A percentile compares a stretch with the other conserved stretches of the same genome.
These are phyloP conservation scores for Claviceps arundinis DNA, from an alignment of 2,329 filamentous ascomycete genomes.

Conservation along the genomic window DNA sequence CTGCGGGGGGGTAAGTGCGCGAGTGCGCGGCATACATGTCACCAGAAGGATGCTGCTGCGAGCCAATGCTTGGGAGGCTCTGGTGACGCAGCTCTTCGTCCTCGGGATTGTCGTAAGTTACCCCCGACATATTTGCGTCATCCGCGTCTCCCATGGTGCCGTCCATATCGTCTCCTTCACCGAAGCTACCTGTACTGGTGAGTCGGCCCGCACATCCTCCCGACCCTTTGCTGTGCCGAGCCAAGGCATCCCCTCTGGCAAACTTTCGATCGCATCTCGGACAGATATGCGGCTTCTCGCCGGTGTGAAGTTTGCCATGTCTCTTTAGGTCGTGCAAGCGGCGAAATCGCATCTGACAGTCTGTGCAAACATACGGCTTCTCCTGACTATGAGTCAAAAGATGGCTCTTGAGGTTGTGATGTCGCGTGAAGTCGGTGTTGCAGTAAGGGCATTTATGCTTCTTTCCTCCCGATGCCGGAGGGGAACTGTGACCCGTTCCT, in stretches of 20 bases:
- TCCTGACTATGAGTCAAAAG: conserved; percentile 95
- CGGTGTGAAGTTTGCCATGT: conserved; percentile 91
- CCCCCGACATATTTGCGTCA: conserved; percentile 42
- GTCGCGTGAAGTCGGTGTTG: conserved; percentile 88
- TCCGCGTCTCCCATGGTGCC: conserved; percentile 36
- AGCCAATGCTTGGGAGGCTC: conserved; percentile 64
- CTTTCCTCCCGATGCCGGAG: conserved; percentile 55
- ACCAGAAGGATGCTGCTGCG: conserved; percentile 47
- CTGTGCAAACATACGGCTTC: conserved; percentile 88
- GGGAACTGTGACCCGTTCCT: conserved; percentile 27
- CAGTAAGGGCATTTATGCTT: conserved; percentile 97
- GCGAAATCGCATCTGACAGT: conserved; percentile 86
- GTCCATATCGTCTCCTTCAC: conserved; percentile 60
- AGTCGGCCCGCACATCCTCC: conserved; percentile 88
- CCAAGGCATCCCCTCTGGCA: conserved; percentile 85
- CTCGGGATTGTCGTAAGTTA: conserved; percentile 43
- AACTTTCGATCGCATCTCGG: conserved; percentile 91
- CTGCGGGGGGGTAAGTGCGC: conserved; percentile 68
- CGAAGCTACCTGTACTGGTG: conserved; percentile 73
- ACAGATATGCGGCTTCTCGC: conserved; percentile 89
- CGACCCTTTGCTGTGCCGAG: conserved; percentile 87
- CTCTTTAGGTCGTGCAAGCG: conserved; percentile 90
- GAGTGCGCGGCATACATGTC: conserved; percentile 46
- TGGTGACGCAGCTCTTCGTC: conserved; percentile 51
- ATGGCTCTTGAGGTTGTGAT: conserved; percentile 96